Evolutionary conservation across 2,329 filamentous ascomycete species (phyloP), one percentile per base, ranked within the genome.

Genomic region (Cercospora beticola): DNA sequence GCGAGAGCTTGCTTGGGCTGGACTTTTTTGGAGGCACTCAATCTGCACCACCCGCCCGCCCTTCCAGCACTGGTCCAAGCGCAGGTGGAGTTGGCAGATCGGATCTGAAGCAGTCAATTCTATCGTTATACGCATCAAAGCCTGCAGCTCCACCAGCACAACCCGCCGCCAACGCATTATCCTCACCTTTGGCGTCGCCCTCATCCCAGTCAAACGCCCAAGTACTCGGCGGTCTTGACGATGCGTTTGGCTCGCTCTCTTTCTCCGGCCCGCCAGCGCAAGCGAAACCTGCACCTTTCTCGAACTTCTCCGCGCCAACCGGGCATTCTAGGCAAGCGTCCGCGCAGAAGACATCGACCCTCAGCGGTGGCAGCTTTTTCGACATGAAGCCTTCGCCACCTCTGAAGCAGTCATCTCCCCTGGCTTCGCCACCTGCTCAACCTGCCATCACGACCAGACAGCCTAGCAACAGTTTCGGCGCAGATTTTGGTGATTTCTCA

Each of bases 61-160:
- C 94, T n/a, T 88, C 92, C 5, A 97, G 92, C 81, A 93, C 92
- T 21, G 87, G 89, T 12, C 82, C 87, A 57, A 77, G 77, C 28
- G 85, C 86, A 5, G 79, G 85, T 3, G 84, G 84, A 18, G 86
- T 86, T 12, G 96, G 93, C 57, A 87, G 95, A 70, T 94, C 94
- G 2, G 95, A 99, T 78, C 84, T 99, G 69, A 99, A 99, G 82
- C 94, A 97, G 80, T 98, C 94, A 2, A 99, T 99, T 69, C 83
- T 99, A 60, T 99, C 95, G 7, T 86, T 99, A 16, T 99, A 99
- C 78, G 93, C 94, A 10, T 91, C 92, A 7, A 91, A 93, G 77
- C 89, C 92, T n/a, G 90, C 92, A 74, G 84, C 88, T 9, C 81
- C 85, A 54, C 82, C 85, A 65, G 77, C 82, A 43, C 78, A 81